These are phyloP conservation scores for Lumnitzera littorea DNA, from an alignment of 345 rosid species.

Conservation along the genomic window DNA sequence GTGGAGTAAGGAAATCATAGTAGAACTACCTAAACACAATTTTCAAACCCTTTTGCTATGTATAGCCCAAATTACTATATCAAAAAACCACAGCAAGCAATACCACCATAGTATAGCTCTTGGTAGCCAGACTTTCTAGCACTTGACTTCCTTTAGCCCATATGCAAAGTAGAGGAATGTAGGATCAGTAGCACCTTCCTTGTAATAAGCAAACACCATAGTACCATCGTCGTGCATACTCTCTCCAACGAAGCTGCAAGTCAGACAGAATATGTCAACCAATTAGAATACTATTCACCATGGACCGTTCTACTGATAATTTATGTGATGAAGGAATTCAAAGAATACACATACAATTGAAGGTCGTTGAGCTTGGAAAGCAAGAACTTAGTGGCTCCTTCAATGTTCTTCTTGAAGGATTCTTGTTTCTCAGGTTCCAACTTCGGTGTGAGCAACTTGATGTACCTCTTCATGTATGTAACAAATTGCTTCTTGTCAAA, in stretches of 20 bases:
- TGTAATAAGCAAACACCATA: slow-evolving; percentile 78
- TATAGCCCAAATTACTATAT: too few relatives aligned
- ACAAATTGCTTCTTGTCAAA: slow-evolving; percentile 86
- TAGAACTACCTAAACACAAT: too few relatives aligned
- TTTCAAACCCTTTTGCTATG: too few relatives aligned
- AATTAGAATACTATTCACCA: too few relatives aligned
- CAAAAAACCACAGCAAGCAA: too few relatives aligned
- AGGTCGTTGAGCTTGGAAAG: slow-evolving; percentile 78
- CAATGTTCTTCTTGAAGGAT: slow-evolving; percentile 69
- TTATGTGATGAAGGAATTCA: neutral
- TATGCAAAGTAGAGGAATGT: slow-evolving; percentile 68
- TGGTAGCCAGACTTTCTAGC: slow-evolving; percentile 20
- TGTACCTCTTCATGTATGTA: slow-evolving; percentile 51
- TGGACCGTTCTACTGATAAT: too few relatives aligned
- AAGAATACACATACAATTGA: slow-evolving; percentile 63
- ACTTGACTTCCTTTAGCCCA: slow-evolving; percentile 82
- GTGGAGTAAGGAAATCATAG: too few relatives aligned
- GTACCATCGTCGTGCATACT: slow-evolving; percentile 71
- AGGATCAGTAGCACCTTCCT: slow-evolving; percentile 73
- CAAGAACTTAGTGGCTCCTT: slow-evolving; percentile 83
- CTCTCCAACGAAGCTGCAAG: slow-evolving; percentile 81
- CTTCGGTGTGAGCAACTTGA: slow-evolving; percentile 62
- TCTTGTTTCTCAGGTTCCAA: slow-evolving; percentile 46
- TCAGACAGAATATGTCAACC: too few relatives aligned
- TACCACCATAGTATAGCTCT: too few relatives aligned